A percentile compares a stretch with the other conserved stretches of the same genome.
These are phyloP conservation scores for Linaria vulgaris DNA, from an alignment of 257 asterid species.

Conservation along the genomic window DNA sequence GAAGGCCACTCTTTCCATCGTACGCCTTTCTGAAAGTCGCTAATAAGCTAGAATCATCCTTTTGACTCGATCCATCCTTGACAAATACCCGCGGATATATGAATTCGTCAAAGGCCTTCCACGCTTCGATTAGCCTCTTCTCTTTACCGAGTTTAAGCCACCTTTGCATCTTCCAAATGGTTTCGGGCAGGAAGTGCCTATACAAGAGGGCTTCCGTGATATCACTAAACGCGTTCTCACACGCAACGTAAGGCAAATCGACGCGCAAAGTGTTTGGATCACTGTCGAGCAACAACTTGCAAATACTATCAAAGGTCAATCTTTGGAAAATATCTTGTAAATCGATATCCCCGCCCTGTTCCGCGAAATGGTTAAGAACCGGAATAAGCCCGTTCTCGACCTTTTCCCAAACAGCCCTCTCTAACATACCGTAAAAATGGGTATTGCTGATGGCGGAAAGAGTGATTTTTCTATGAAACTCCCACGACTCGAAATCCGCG, in stretches of 20 bases:
- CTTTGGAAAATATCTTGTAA: constrained; percentile 46
- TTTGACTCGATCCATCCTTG: neutral
- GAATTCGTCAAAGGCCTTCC: constrained; percentile 35
- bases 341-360: constrained; percentile 26
- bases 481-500: constrained; percentile 40
- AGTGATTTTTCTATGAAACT: constrained; percentile 35
- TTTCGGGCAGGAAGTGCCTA: constrained; percentile 31
- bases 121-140: constrained; percentile 27
- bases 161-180: constrained; percentile 33
- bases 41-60: constrained; percentile 4
- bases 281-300: constrained; percentile 20
- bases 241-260: constrained; percentile 31
- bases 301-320: constrained; percentile 35
- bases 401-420: constrained; percentile 20
- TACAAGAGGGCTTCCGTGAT: constrained; percentile 26
- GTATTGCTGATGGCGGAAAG: constrained; percentile 21
- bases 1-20: neutral
- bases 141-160: constrained; percentile 38
- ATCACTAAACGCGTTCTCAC: constrained; percentile 31
- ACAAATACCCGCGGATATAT: constrained; percentile 19
- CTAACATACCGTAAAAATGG: constrained; percentile 20
- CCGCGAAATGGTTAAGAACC: constrained; percentile 23
- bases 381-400: constrained; percentile 32
- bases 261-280: constrained; percentile 30
- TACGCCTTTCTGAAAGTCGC: constrained; percentile 25